Conservation (phyloP, 2,329 filamentous ascomycete genomes). For the Beauveria varroae region DNA sequence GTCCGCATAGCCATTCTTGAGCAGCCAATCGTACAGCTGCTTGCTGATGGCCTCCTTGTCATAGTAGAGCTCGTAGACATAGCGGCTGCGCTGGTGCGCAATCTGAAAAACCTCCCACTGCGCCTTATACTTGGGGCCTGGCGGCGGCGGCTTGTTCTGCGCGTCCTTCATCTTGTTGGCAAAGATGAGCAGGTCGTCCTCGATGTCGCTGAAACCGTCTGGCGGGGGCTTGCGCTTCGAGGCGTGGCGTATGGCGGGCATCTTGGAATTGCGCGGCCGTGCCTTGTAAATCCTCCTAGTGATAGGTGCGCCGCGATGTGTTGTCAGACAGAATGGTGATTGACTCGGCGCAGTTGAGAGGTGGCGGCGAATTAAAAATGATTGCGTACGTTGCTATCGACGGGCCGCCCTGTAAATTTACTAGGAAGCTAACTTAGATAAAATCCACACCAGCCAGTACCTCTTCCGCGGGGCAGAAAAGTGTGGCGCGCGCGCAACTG, state of each 20-base stretch:
- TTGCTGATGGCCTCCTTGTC: conserved; percentile 93
- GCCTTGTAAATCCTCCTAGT: background rate
- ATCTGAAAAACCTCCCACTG: conserved; percentile 98
- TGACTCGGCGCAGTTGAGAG: background rate
- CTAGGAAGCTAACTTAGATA: background rate
- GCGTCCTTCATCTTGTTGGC: conserved; percentile 91
- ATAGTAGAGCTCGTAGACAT: conserved; percentile 97
- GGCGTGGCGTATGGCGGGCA: conserved; percentile 71
- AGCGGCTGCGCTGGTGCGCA: conserved; percentile 81
- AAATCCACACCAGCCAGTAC: no score
- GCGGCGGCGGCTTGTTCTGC: conserved; percentile 78
- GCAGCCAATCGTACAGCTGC: conserved; percentile 85
- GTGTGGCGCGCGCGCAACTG: background rate
- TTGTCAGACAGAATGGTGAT: background rate
- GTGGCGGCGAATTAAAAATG: background rate
- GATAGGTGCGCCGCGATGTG: background rate
- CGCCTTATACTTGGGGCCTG: conserved; percentile 76
- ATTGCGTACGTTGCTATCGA: background rate
- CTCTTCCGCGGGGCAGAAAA: conserved; percentile 2
- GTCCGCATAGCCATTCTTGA: conserved; percentile 96
- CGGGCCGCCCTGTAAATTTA: background rate
- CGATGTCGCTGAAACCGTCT: conserved; percentile 81
- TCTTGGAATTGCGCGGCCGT: conserved; percentile 26
- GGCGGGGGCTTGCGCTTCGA: conserved; percentile 76
- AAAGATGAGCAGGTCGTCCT: conserved; percentile 79